Base-by-base conservation (phyloP, 345 rosid genomes). In the Syzygium oleosum region DNA sequence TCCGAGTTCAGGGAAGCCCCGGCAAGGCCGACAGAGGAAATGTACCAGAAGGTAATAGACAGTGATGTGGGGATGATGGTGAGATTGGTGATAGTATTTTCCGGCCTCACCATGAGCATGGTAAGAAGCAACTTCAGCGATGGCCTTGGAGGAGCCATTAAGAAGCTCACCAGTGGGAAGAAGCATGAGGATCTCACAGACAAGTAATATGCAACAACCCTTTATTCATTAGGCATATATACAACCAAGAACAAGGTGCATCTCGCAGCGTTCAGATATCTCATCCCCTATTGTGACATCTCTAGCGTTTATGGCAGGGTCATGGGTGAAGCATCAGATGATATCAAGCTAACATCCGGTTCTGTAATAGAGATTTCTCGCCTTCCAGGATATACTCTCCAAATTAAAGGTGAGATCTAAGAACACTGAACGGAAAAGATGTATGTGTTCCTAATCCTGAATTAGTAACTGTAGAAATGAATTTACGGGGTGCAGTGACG, bases 321-420 rank as follows among this genome's bases (percentile, higher is more conserved):
- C 86, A 84, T 92, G 94, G 93, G 93, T 31, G 88, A 88, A 85
- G 92, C 89, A 79, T 85, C 93, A 3, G 94, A 92, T 58, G 85
- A 89, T 43, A 92, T 92, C 31, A 92, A 92, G 91, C 89, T 93
- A 85, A 84, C 90, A 85, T 34, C 88, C 1, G 95, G 94, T 25
- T 94, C 96, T 23, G 89, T 91, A 9, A 91, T 92, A 2, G 94
- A 91, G 90, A 90, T 92, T 85, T 88, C 91, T 84, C 86, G 91
- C 38, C 94, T 92, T 88, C 93, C 94, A 25, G 94, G 91, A 88
- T 77, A 90, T 87, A 87, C 89, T 87, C 92, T 90, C 21, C 89
- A 92, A 80, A 88, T 90, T 51, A 92, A 86, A 88, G 93, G 94
- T 91, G 41, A 86, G 85, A 23, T 6, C 9, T n/a, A 16, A 23